Evolutionary conservation across 352 stramenopile genomes (phyloP).

Genomic region (Phytophthora pisi): DNA sequence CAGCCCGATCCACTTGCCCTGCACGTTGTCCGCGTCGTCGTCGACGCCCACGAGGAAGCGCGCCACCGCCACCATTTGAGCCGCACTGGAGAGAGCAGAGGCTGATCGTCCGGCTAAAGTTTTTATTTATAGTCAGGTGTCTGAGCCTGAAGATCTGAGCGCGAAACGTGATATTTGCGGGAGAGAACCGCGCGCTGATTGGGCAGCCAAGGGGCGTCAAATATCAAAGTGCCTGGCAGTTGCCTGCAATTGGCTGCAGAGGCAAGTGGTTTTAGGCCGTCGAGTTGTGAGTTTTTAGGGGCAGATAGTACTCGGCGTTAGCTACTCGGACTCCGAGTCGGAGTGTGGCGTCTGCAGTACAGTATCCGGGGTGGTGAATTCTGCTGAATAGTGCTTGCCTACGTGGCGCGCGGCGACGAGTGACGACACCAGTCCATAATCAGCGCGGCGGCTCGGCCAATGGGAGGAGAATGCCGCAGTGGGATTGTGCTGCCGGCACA

Average conservation of each 20-base stretch:
- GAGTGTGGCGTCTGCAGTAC: constrained; percentile 1
- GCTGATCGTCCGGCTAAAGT: neutral
- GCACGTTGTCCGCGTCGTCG: constrained; percentile 47
- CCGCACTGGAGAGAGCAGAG: constrained; percentile 6
- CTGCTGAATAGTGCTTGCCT: neutral
- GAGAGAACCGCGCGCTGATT: constrained; percentile 22
- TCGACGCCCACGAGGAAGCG: constrained; percentile 32
- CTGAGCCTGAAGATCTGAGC: constrained; percentile 28
- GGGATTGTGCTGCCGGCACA: constrained; percentile 13
- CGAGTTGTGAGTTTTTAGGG: constrained; percentile 1
- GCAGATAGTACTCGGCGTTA: constrained; percentile 2
- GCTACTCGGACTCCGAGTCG: no score
- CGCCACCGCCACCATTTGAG: constrained; percentile 22
- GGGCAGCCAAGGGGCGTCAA: constrained; percentile 22
- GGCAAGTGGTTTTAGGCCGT: neutral
- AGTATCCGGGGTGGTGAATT: constrained; percentile 12
- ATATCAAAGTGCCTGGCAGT: constrained; percentile 18
- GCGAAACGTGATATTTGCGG: constrained; percentile 23
- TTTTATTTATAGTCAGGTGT: constrained; percentile 10
- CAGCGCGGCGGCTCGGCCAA: constrained; percentile 10
- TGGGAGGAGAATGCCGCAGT: constrained; percentile 14
- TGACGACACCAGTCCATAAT: constrained; percentile 29
- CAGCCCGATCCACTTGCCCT: constrained; percentile 87
- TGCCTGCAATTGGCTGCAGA: neutral
- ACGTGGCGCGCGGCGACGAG: constrained; percentile 9